Conservation (phyloP, 2,329 filamentous ascomycete genomes). For the Xylariaceae sp. region DNA sequence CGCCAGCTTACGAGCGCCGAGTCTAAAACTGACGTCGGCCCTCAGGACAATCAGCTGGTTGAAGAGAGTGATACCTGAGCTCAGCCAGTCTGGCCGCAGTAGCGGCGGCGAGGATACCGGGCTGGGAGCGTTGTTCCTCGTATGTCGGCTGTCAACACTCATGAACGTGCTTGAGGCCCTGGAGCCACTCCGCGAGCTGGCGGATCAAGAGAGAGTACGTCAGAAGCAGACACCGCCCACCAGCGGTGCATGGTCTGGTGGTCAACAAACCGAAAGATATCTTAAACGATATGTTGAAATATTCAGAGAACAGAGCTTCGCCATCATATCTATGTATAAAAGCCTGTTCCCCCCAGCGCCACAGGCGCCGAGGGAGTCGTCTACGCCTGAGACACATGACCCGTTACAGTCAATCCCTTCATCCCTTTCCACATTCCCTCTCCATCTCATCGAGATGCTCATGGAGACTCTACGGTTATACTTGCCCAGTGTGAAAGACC, state of each 20-base stretch:
- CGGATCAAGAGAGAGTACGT: slow-evolving; percentile 70
- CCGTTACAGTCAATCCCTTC: slow-evolving; percentile 62
- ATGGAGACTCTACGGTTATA: slow-evolving; percentile 70
- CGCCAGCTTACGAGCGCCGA: slow-evolving; percentile 65
- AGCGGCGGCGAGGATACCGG: slow-evolving; percentile 55
- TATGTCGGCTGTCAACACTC: slow-evolving; percentile 77
- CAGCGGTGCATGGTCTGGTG: slow-evolving; percentile 54
- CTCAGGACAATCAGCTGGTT: slow-evolving; percentile 91
- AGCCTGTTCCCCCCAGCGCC: slow-evolving; percentile 75
- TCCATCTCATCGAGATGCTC: slow-evolving; percentile 76
- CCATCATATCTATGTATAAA: slow-evolving; percentile 88
- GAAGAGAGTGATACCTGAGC: slow-evolving; percentile 76
- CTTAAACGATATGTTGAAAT: slow-evolving; percentile 95
- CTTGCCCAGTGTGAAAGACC: slow-evolving; percentile 75
- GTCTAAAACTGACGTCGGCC: slow-evolving; percentile 80
- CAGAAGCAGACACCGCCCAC: slow-evolving; percentile 37
- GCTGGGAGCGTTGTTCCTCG: slow-evolving; percentile 77
- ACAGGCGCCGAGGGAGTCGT: slow-evolving; percentile 16
- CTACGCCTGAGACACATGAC: slow-evolving; percentile 27
- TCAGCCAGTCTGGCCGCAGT: slow-evolving; percentile 41
- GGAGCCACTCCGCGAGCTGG: slow-evolving; percentile 78
- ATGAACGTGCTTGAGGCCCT: slow-evolving; percentile 75
- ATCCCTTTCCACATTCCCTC: slow-evolving; percentile 75
- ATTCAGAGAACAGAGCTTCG: slow-evolving; percentile 95
- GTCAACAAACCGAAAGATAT: slow-evolving; percentile 90